Conservation (phyloP, 352 stramenopile genomes). For the Phytopythium kandeliae region DNA sequence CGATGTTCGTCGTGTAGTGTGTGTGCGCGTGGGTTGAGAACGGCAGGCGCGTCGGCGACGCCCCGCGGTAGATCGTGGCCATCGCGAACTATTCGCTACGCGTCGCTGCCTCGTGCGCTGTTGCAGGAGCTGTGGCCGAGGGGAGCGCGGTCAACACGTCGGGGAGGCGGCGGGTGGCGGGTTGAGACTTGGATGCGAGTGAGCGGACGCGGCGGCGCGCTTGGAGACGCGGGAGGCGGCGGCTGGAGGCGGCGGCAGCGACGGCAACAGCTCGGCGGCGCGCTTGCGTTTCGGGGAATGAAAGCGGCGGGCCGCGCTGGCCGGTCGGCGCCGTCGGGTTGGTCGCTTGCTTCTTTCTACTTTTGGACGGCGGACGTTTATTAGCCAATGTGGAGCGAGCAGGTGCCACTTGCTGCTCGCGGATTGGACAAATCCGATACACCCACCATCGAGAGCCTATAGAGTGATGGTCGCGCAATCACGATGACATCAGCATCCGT, state of each 20-base stretch:
- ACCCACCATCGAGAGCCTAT: too few relatives aligned
- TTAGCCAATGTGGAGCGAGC: not conserved
- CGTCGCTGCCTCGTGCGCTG: not conserved
- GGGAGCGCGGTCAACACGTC: not conserved
- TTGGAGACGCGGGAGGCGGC: not conserved
- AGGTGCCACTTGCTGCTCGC: constrained; percentile 2
- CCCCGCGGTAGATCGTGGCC: constrained; percentile 67
- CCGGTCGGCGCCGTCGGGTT: too few relatives aligned
- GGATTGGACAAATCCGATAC: not conserved
- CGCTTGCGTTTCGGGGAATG: constrained; percentile 10
- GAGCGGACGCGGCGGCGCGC: not conserved
- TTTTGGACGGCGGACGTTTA: not conserved
- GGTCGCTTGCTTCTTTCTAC: not conserved
- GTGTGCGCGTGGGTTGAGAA: constrained; percentile 41
- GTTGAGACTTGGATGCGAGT: not conserved
- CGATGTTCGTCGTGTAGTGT: constrained; percentile 54
- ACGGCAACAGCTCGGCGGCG: not conserved
- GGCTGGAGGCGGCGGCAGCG: not conserved
- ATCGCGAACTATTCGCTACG: constrained; percentile 17
- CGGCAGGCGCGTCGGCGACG: constrained; percentile 48
- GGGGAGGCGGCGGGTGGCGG: not conserved
- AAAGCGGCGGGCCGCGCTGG: not conserved
- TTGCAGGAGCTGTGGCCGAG: not conserved
- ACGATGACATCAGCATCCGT: constrained; percentile 2
- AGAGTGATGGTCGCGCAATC: not conserved